A percentile compares a stretch with the other conserved stretches of the same genome.
Conservation (phyloP, 148 eudicot species). For the Cornus controversa region DNA sequence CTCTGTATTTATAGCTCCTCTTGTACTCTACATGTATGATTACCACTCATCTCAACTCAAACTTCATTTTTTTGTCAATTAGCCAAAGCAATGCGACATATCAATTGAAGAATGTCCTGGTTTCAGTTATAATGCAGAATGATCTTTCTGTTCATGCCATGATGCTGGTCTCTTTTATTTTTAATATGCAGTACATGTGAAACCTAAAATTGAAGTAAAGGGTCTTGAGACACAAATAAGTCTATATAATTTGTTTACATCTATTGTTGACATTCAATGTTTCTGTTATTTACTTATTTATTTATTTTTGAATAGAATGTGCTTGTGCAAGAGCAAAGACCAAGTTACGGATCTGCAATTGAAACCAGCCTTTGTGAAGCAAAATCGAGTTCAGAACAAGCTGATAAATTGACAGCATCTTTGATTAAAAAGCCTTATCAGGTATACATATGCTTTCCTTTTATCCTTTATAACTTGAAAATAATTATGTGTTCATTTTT, state of each 20-base stretch:
- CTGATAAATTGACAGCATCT: background rate
- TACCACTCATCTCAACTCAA: too few relatives aligned
- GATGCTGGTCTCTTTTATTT: background rate
- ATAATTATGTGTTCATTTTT: background rate
- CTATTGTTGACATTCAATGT: too few relatives aligned
- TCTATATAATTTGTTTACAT: too few relatives aligned
- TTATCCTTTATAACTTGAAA: background rate
- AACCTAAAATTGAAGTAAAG: too few relatives aligned
- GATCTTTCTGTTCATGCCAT: background rate
- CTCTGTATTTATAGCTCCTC: too few relatives aligned
- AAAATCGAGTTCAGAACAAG: background rate
- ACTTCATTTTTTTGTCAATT: too few relatives aligned
- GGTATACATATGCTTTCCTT: background rate
- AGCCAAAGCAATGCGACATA: background rate
- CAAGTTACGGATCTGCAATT: background rate
- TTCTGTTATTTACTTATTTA: too few relatives aligned
- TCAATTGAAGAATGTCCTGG: too few relatives aligned
- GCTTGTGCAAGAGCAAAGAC: slow-evolving; percentile 2
- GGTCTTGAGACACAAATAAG: too few relatives aligned
- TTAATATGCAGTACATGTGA: too few relatives aligned
- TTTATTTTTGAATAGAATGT: background rate
- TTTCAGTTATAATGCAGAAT: too few relatives aligned
- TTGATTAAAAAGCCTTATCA: slow-evolving; percentile 20
- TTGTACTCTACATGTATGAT: too few relatives aligned
- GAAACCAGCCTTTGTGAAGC: background rate